Evolutionary conservation across 2,329 filamentous ascomycete genomes (phyloP).

Genomic region (Microascus cirrosus): DNA sequence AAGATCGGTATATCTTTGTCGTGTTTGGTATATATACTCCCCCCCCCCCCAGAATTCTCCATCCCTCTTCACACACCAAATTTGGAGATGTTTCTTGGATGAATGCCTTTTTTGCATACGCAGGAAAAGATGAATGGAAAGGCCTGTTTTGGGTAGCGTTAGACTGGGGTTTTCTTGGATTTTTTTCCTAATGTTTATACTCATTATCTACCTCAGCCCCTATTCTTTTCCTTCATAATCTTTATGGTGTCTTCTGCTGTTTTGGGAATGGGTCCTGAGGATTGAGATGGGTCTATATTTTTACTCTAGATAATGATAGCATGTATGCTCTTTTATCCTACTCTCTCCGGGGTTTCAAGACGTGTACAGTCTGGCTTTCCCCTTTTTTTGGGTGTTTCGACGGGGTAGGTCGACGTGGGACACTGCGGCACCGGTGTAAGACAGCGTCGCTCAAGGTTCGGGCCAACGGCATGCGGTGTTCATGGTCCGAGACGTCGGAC

Average conservation of each 20-base stretch:
- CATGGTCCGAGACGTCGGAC: not conserved
- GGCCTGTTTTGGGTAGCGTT: not conserved
- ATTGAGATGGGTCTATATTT: not conserved
- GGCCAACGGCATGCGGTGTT: not conserved
- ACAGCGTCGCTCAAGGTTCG: not conserved
- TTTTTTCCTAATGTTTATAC: not conserved
- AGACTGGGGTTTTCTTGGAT: not conserved
- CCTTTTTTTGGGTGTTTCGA: not conserved
- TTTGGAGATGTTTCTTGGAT: not conserved
- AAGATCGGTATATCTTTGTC: not conserved
- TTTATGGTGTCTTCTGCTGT: not conserved
- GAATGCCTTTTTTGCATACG: not conserved
- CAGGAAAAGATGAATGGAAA: not conserved
- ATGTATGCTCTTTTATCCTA: not conserved
- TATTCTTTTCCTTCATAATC: not conserved
- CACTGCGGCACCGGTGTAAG: not conserved
- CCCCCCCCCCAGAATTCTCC: not conserved
- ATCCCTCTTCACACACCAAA: not conserved
- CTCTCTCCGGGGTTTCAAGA: not conserved
- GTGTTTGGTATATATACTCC: not conserved
- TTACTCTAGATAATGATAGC: not conserved
- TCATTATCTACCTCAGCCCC: not conserved
- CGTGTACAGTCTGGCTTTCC: not conserved
- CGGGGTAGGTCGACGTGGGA: not conserved
- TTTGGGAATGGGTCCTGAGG: not conserved